Evolutionary conservation across 2,329 filamentous ascomycete genomes (phyloP).

Genomic region (Cadophora luteo-olivacea): DNA sequence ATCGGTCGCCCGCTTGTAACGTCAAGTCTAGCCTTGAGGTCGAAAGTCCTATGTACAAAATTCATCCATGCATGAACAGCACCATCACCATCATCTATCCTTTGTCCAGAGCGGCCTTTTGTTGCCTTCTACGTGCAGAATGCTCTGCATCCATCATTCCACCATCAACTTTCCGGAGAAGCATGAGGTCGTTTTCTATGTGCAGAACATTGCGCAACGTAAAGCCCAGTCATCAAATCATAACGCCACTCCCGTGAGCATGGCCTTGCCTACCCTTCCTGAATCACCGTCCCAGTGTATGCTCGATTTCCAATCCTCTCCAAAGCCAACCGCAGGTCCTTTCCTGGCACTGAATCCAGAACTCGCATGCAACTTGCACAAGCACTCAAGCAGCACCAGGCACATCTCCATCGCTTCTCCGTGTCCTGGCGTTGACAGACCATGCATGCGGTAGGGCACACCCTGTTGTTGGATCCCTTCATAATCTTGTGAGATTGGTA

Average conservation of each 20-base stretch:
- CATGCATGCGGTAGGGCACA: conserved; percentile 44
- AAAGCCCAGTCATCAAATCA: conserved; percentile 6
- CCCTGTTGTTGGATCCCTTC: conserved; percentile 39
- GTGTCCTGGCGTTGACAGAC: conserved; percentile 41
- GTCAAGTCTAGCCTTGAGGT: conserved; percentile 5
- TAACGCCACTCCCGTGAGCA: background rate
- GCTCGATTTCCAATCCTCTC: conserved; percentile 31
- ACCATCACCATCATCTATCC: background rate
- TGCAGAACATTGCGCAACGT: background rate
- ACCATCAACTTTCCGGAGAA: background rate
- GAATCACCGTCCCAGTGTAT: background rate
- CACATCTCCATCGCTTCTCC: conserved; percentile 41
- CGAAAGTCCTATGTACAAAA: conserved; percentile 6
- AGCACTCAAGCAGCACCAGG: conserved; percentile 45
- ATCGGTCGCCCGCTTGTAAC: background rate
- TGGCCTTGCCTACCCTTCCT: background rate
- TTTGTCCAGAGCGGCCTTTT: background rate
- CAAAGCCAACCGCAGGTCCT: conserved; percentile 38
- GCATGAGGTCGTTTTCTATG: background rate
- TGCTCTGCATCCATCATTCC: too few species aligned
- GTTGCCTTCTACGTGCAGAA: too few species aligned
- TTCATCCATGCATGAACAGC: conserved; percentile 6
- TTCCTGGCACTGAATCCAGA: conserved; percentile 36
- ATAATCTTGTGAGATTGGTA: conserved; percentile 43
- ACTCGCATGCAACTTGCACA: conserved; percentile 43